Percentiles rank a stretch among this genome's conserved stretches.
Evolutionary conservation across 805 yeast genomes (phyloP).

Genomic region (Yamadazyma ubonensis): DNA sequence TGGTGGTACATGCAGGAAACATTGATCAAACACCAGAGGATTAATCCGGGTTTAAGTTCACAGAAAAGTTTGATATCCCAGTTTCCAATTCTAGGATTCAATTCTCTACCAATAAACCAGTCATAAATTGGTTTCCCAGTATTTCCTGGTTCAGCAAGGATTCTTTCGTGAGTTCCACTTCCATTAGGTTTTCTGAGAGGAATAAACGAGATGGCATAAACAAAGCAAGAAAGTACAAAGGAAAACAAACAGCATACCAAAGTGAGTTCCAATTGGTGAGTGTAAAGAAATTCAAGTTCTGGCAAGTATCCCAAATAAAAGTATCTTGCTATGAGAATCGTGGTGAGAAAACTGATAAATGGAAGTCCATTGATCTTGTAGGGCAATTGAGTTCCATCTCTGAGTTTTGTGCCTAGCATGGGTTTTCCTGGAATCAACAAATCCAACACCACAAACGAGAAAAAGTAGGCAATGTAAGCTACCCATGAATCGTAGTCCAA

Average conservation of each 20-base stretch:
- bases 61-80: constrained; percentile 90
- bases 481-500: constrained; percentile 47
- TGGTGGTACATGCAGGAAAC: constrained; percentile 80
- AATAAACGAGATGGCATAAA: constrained; percentile 66
- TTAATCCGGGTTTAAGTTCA: constrained; percentile 92
- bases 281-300: constrained; percentile 75
- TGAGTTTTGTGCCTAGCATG: constrained; percentile 62
- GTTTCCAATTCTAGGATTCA: constrained; percentile 83
- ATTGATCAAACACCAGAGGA: constrained; percentile 80
- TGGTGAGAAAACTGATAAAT: constrained; percentile 41
- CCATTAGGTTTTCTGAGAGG: constrained; percentile 55
- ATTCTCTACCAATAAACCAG: constrained; percentile 96
- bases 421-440: constrained; percentile 55
- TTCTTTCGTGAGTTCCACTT: constrained; percentile 56
- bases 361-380: constrained; percentile 83
- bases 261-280: constrained; percentile 64
- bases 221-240: constrained; percentile 56
- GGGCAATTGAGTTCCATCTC: constrained; percentile 70
- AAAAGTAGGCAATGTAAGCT: constrained; percentile 73
- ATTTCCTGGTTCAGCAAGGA: constrained; percentile 86
- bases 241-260: constrained; percentile 65
- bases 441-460: constrained; percentile 61
- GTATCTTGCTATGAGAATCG: constrained; percentile 50
- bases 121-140: constrained; percentile 74
- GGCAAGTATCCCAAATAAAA: constrained; percentile 53